A percentile compares a stretch with the other conserved stretches of the same genome.
phyloP scores from a whole-genome alignment of 768 basidiomycete species.

The Hericium coralloides region DNA sequence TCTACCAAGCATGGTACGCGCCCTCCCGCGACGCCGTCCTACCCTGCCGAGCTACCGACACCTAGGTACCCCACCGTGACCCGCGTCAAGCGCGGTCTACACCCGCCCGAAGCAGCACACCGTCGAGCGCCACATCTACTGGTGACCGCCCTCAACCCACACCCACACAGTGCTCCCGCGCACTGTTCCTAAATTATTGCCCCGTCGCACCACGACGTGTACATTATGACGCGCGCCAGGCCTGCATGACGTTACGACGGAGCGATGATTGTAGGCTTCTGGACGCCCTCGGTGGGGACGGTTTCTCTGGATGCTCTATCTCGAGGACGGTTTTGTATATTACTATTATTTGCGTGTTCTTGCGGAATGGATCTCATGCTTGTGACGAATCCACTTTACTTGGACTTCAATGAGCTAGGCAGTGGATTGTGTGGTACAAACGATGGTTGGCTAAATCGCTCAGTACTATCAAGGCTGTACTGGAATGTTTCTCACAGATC shows the following conservation, averaged over 20 bases:
- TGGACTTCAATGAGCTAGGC: too few relatives aligned
- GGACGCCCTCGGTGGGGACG: not conserved
- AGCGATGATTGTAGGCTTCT: not conserved
- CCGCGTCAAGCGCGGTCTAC: constrained; percentile 65
- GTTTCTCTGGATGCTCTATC: not conserved
- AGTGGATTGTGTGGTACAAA: too few relatives aligned
- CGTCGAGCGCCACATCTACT: constrained; percentile 69
- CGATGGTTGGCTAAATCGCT: too few relatives aligned
- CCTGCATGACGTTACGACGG: not conserved
- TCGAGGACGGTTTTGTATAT: constrained; percentile 4
- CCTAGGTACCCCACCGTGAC: constrained; percentile 70
- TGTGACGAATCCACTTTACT: not conserved
- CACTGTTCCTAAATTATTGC: not conserved
- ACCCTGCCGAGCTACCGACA: constrained; percentile 2
- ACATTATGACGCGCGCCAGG: not conserved
- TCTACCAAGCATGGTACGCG: constrained; percentile 58
- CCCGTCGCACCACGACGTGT: not conserved
- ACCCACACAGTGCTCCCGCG: not conserved
- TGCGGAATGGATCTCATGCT: constrained; percentile 5
- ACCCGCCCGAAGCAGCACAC: constrained; percentile 41
- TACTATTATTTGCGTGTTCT: constrained; percentile 9
- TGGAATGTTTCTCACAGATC: too few relatives aligned
- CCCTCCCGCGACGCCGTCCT: not conserved
- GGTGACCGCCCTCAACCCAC: constrained; percentile 27
- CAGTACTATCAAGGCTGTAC: too few relatives aligned